Base-by-base conservation (phyloP, 139 green algal genomes). In the Deuterostichococcus epilithicus region DNA sequence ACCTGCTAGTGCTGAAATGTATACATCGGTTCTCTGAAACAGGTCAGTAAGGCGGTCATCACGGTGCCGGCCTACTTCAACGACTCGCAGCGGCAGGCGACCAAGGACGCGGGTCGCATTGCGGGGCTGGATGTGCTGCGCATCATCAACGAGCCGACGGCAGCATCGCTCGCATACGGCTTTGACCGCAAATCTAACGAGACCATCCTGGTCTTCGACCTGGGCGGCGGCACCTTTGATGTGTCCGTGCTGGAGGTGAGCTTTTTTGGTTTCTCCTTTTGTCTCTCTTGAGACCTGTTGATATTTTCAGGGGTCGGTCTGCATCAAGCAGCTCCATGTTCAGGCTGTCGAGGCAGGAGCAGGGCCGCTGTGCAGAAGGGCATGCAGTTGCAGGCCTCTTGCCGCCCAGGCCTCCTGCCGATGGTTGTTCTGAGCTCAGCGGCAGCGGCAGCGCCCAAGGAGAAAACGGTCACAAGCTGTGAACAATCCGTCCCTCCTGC, bases 31-130 rank as follows among this genome's bases (percentile, higher is more conserved):
- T 42, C 34, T 68, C 35, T 22, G 3, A 13, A 42, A 39, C 71
- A 82, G 77, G 92, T 98, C 0, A 87, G 86, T 66, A 97, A 97
- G 89, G 96, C 96, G 0, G 96, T 99, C 28, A 93, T 99, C 70
- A 99, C 96, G 38, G 96, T 99, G 39, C 96, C 96, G 26, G 96
- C 96, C 13, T 99, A 99, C 90, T 99, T 99, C 92, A 99, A 99
- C 83, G 96, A 99, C 84, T 91, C 81, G 20, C 95, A 99, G 87
- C 86, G 96, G 75, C 94, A 98, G 88, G 93, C 92, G 3, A 97
- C 92, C 42, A 96, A 97, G 87, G 92, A 96, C 70, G 92, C 92
- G 36, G 92, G 95, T 35, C 91, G 90, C 74, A 99, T 99, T 80
- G 96, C 93, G 30, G 96, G 96, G 70, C 76, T 99, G 30, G 95